Conservation (phyloP, 2,329 filamentous ascomycete species). For the Botrytis fabae region DNA sequence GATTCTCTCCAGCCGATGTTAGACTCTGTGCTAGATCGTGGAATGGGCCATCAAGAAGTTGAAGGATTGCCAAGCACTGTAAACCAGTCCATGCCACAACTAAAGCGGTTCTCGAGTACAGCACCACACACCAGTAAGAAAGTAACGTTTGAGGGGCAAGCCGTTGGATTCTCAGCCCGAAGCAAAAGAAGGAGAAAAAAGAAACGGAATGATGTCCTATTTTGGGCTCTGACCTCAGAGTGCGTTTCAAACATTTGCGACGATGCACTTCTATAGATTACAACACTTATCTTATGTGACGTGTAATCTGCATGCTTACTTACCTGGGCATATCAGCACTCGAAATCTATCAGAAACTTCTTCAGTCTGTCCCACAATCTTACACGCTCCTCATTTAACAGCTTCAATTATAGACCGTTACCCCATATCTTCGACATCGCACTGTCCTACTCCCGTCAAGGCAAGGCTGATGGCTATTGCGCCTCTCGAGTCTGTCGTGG, state of each 20-base stretch:
- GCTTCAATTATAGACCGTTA: background rate
- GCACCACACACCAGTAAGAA: background rate
- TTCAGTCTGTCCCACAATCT: background rate
- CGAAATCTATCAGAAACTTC: background rate
- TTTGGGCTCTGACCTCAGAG: slow-evolving; percentile 17
- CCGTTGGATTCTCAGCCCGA: background rate
- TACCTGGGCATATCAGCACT: background rate
- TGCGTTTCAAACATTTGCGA: background rate
- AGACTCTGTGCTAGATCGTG: background rate
- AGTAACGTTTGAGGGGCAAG: background rate
- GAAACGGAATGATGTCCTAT: background rate
- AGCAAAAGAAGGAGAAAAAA: background rate
- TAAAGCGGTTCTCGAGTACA: background rate
- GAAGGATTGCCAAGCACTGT: background rate
- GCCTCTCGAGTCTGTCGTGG: background rate
- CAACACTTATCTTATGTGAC: background rate
- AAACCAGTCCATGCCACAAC: background rate
- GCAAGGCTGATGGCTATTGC: slow-evolving; percentile 22
- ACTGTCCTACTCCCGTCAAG: slow-evolving; percentile 12
- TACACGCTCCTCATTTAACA: background rate
- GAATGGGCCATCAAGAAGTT: background rate
- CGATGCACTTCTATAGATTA: background rate
- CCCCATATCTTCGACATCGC: background rate
- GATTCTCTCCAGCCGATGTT: background rate
- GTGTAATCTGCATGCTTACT: slow-evolving; percentile 16